phyloP scores from a whole-genome alignment of 1,284 basidiomycete species.

The Papiliotrema fonsecae region DNA sequence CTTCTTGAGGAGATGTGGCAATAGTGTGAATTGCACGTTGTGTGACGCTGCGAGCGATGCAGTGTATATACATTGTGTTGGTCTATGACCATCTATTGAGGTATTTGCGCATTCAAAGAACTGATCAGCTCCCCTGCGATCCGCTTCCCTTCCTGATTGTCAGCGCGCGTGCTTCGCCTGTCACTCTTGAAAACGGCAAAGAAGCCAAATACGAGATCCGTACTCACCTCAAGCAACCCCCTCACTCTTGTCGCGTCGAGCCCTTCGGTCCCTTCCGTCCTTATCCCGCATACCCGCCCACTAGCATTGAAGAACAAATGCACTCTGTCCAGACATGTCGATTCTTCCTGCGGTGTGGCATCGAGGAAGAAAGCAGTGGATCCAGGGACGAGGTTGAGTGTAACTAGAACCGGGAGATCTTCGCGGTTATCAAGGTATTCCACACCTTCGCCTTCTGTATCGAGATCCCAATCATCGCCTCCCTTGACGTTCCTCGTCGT shows the following conservation, averaged over 20 bases:
- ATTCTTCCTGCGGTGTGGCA: constrained; percentile 42
- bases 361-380: constrained; percentile 36
- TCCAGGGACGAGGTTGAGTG: constrained; percentile 41
- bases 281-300: constrained; percentile 39
- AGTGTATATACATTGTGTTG: too few species aligned
- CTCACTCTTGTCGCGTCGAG: constrained; percentile 26
- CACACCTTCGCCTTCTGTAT: constrained; percentile 25
- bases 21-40: too few species aligned
- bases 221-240: constrained; percentile 25
- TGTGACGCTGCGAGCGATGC: too few species aligned
- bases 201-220: too few species aligned
- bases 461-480: constrained; percentile 48
- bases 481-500: constrained; percentile 29
- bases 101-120: constrained; percentile 8
- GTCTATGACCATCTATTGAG: too few species aligned
- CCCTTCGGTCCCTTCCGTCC: constrained; percentile 41
- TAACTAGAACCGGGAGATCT: constrained; percentile 40
- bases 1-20: too few species aligned
- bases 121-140: constrained; percentile 9
- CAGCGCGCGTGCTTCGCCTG: background rate
- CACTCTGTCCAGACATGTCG: constrained; percentile 41
- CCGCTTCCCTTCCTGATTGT: constrained; percentile 10
- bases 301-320: constrained; percentile 35
- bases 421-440: constrained; percentile 26
- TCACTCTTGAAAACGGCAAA: too few species aligned